These are phyloP conservation scores for Quercus aquifolioides DNA, from an alignment of 306 rosid species.

Conservation along the genomic window DNA sequence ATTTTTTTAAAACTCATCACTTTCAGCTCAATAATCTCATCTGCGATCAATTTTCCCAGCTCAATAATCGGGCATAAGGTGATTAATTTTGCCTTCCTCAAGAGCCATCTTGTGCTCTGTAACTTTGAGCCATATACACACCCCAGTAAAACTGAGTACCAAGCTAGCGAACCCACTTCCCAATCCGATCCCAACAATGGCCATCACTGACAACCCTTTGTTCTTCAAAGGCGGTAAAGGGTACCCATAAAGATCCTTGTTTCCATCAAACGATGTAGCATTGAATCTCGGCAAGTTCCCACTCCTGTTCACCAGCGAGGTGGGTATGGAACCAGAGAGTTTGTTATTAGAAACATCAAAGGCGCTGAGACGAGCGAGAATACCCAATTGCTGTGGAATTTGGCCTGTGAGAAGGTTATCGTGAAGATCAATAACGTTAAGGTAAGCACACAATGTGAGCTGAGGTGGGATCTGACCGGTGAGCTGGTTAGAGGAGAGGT, in stretches of 20 bases:
- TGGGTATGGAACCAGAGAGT: constrained; percentile 79
- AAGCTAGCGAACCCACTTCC: constrained; percentile 91
- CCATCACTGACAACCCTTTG: constrained; percentile 70
- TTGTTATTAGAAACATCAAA: constrained; percentile 82
- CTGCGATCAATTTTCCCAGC: background rate
- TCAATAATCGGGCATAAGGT: constrained; percentile 92
- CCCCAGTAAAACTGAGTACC: constrained; percentile 84
- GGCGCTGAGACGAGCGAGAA: constrained; percentile 66
- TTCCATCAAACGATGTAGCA: constrained; percentile 64
- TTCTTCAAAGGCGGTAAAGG: constrained; percentile 63
- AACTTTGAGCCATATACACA: constrained; percentile 86
- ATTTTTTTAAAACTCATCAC: background rate
- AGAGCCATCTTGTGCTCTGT: constrained; percentile 71
- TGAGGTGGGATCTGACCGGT: constrained; percentile 72
- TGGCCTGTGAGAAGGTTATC: constrained; percentile 63
- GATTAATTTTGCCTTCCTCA: constrained; percentile 81
- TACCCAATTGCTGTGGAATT: constrained; percentile 90
- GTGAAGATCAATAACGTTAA: constrained; percentile 89
- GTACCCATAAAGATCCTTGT: constrained; percentile 89
- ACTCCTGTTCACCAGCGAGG: constrained; percentile 58
- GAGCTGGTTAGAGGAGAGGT: constrained; percentile 70
- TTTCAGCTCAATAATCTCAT: constrained; percentile 23
- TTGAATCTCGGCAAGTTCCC: constrained; percentile 70
- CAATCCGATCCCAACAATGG: constrained; percentile 91
- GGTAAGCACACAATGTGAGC: constrained; percentile 88